A percentile compares a stretch with the other conserved stretches of the same genome.
Evolutionary conservation across 345 rosid species (phyloP).

Genomic region (Salix brachista): DNA sequence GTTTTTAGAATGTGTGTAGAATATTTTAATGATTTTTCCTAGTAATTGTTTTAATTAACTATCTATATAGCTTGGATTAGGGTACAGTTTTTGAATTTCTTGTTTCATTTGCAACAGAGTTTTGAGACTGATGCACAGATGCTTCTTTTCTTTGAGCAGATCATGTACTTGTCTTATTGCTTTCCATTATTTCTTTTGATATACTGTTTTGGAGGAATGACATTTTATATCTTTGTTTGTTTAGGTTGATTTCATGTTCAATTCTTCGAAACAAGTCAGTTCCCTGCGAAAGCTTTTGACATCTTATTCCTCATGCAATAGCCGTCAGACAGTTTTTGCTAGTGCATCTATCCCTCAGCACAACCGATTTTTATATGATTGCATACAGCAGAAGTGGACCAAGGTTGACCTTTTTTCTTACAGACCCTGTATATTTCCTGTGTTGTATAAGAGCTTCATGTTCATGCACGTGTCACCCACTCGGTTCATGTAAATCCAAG

Average conservation of each 20-base stretch:
- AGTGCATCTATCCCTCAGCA: conserved; percentile 97
- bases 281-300: conserved; percentile 74
- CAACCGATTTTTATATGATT: conserved; percentile 68
- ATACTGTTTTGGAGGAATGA: not conserved
- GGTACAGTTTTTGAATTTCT: too few relatives aligned
- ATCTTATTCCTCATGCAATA: conserved; percentile 60
- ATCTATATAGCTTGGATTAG: too few relatives aligned
- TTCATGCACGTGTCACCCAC: too few relatives aligned
- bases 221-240: conserved; percentile 5
- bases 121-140: too few relatives aligned
- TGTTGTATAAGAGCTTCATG: too few relatives aligned
- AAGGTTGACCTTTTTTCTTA: conserved; percentile 39
- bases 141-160: too few relatives aligned
- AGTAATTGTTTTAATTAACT: not conserved
- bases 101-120: too few relatives aligned
- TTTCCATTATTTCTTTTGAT: too few relatives aligned
- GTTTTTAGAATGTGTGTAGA: not conserved
- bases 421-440: too few relatives aligned
- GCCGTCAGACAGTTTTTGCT: conserved; percentile 81
- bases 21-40: not conserved
- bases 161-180: not conserved
- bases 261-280: conserved; percentile 78
- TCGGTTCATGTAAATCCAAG: too few relatives aligned
- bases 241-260: conserved; percentile 92
- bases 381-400: conserved; percentile 94